Evolutionary conservation across 768 basidiomycete genomes (phyloP).

Genomic region (Kwoniella dendrophila): DNA sequence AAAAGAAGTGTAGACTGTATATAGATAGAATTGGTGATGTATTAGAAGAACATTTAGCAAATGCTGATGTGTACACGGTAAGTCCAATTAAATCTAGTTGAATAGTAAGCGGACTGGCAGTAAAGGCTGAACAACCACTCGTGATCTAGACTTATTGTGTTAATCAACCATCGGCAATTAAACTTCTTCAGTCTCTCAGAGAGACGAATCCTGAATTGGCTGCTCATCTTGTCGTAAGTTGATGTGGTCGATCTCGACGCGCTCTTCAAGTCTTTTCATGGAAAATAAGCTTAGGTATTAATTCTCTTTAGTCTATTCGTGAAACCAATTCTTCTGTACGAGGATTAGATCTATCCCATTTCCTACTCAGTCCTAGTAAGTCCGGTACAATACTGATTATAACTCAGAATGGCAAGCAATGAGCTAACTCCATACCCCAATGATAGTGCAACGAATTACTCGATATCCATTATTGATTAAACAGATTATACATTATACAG

Average conservation of each 20-base stretch:
- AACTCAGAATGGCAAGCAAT: neutral
- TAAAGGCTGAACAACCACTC: neutral
- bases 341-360: slow-evolving; percentile 85
- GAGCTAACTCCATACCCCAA: neutral
- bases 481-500: slow-evolving; percentile 14
- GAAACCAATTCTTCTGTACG: slow-evolving; percentile 72
- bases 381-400: no score
- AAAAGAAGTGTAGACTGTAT: slow-evolving; percentile 88
- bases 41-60: slow-evolving; percentile 70
- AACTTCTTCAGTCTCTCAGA: slow-evolving; percentile 72
- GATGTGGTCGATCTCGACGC: neutral
- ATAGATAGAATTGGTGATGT: slow-evolving; percentile 87
- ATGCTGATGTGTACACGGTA: slow-evolving; percentile 80
- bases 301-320: slow-evolving; percentile 64
- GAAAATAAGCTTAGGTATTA: neutral
- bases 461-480: slow-evolving; percentile 83
- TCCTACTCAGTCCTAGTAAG: slow-evolving; percentile 86
- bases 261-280: neutral
- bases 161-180: slow-evolving; percentile 78
- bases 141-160: slow-evolving; percentile 76
- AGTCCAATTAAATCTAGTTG: slow-evolving; percentile 28
- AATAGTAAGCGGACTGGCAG: no score
- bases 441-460: slow-evolving; percentile 88
- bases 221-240: slow-evolving; percentile 67
- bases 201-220: slow-evolving; percentile 69